Percentiles rank a stretch among this genome's conserved stretches.
These are phyloP conservation scores for Penicillium sp. DNA, from an alignment of 2,329 filamentous ascomycete genomes.

Conservation along the genomic window DNA sequence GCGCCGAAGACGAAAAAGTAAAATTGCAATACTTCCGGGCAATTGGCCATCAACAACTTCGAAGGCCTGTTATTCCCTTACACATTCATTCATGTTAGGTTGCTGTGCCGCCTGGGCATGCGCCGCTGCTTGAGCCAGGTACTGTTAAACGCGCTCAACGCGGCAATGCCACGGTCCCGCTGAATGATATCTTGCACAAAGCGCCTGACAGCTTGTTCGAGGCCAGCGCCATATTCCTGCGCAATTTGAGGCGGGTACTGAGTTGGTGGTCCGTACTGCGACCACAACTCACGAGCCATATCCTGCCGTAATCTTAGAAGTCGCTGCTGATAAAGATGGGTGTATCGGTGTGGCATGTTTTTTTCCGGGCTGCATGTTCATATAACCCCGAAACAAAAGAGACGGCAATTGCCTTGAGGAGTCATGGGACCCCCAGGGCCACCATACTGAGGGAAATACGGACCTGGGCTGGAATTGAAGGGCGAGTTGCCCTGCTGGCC, in stretches of 20 bases:
- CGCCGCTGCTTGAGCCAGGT: conserved; percentile 35
- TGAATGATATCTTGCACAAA: conserved; percentile 46
- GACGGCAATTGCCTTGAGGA: conserved; percentile 54
- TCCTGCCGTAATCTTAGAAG: conserved; percentile 43
- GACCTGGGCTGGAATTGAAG: conserved; percentile 74
- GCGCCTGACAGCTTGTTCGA: conserved; percentile 43
- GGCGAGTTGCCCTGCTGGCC: conserved; percentile 75
- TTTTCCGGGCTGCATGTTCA: conserved; percentile 31
- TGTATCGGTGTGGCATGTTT: conserved; percentile 40
- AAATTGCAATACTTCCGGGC: no score
- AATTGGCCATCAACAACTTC: no score
- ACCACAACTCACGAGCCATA: conserved; percentile 42
- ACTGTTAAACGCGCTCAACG: conserved; percentile 33
- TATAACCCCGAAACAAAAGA: background rate
- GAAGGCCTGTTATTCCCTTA: no score
- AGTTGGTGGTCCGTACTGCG: conserved; percentile 44
- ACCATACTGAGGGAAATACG: conserved; percentile 93
- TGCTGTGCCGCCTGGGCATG: conserved; percentile 42
- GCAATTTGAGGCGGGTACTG: conserved; percentile 46
- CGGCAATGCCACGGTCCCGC: conserved; percentile 36
- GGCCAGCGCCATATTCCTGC: conserved; percentile 42
- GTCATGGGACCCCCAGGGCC: conserved; percentile 69
- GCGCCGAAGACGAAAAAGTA: no score
- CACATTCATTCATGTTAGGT: conserved; percentile 42
- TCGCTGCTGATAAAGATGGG: conserved; percentile 42